These are phyloP conservation scores for Yamadazyma jaroonii DNA, from an alignment of 1,139 yeast species.

Conservation along the genomic window DNA sequence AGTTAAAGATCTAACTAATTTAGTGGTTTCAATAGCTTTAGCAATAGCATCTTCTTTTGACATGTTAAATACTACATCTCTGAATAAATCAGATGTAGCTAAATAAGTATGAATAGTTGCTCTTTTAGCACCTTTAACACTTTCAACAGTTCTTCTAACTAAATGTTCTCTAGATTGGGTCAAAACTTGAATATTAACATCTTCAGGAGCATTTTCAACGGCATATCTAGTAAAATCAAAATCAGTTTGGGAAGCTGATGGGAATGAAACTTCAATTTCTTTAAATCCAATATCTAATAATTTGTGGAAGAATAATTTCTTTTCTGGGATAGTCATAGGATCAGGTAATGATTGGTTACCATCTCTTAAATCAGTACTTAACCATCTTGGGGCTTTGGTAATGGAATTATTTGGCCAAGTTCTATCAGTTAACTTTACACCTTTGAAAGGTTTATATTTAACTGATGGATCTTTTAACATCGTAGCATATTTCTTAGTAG, in stretches of 20 bases:
- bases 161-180: conserved; percentile 92
- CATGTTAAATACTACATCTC: conserved; percentile 89
- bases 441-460: conserved; percentile 71
- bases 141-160: conserved; percentile 83
- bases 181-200: conserved; percentile 87
- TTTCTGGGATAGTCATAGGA: conserved; percentile 91
- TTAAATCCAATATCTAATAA: conserved; percentile 89
- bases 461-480: conserved; percentile 68
- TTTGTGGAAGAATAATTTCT: conserved; percentile 83
- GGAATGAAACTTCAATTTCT: conserved; percentile 96
- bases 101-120: conserved; percentile 90
- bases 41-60: conserved; percentile 73
- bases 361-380: conserved; percentile 49
- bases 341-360: conserved; percentile 68
- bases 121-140: conserved; percentile 82
- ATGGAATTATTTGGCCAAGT: conserved; percentile 83
- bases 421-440: conserved; percentile 68
- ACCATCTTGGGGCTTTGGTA: conserved; percentile 88
- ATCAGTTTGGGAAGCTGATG: conserved; percentile 93
- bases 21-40: conserved; percentile 80
- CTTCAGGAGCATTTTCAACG: conserved; percentile 89
- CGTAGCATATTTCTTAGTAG: conserved; percentile 14
- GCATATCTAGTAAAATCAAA: conserved; percentile 94
- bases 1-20: conserved; percentile 76
- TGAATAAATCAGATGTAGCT: conserved; percentile 88